These are phyloP conservation scores for Fonsecaea pugnacius DNA, from an alignment of 2,329 filamentous ascomycete species.

Conservation along the genomic window DNA sequence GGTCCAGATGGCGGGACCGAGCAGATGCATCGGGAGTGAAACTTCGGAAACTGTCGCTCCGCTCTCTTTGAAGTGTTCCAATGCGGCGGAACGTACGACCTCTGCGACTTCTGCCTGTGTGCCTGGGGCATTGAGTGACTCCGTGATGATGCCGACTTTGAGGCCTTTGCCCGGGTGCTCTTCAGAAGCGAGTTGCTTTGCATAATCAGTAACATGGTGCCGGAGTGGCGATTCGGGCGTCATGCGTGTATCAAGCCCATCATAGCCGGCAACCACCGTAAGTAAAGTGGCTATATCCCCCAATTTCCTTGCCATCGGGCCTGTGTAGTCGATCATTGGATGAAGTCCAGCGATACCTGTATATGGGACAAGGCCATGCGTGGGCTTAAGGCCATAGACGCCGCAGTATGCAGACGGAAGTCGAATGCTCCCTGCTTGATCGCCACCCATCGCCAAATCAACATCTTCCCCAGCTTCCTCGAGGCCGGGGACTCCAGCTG, in stretches of 20 bases:
- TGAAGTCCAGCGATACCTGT: slow-evolving; percentile 52
- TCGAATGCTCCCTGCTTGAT: slow-evolving; percentile 48
- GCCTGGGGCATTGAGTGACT: slow-evolving; percentile 48
- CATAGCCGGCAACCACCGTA: slow-evolving; percentile 53
- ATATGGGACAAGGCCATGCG: slow-evolving; percentile 56
- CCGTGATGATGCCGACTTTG: slow-evolving; percentile 53
- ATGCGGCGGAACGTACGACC: slow-evolving; percentile 45
- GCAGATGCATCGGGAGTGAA: slow-evolving; percentile 54
- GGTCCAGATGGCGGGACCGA: slow-evolving; percentile 57
- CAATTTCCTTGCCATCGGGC: slow-evolving; percentile 52
- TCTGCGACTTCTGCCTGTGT: slow-evolving; percentile 47
- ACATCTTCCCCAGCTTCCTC: slow-evolving; percentile 40
- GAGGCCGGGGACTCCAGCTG: slow-evolving; percentile 28
- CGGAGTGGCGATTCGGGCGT: slow-evolving; percentile 47
- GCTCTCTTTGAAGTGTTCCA: slow-evolving; percentile 45
- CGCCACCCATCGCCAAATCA: slow-evolving; percentile 47
- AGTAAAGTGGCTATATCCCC: slow-evolving; percentile 51
- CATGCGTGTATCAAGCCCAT: slow-evolving; percentile 55
- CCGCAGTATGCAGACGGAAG: slow-evolving; percentile 49
- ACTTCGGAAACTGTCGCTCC: slow-evolving; percentile 54
- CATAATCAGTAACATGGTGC: slow-evolving; percentile 43
- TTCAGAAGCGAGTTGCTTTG: slow-evolving; percentile 36
- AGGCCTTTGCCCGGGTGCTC: slow-evolving; percentile 46
- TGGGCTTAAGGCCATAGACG: slow-evolving; percentile 54
- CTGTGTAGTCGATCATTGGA: slow-evolving; percentile 52